Evolutionary conservation across 306 rosid species (phyloP).

Genomic region (Rubus idaeus): DNA sequence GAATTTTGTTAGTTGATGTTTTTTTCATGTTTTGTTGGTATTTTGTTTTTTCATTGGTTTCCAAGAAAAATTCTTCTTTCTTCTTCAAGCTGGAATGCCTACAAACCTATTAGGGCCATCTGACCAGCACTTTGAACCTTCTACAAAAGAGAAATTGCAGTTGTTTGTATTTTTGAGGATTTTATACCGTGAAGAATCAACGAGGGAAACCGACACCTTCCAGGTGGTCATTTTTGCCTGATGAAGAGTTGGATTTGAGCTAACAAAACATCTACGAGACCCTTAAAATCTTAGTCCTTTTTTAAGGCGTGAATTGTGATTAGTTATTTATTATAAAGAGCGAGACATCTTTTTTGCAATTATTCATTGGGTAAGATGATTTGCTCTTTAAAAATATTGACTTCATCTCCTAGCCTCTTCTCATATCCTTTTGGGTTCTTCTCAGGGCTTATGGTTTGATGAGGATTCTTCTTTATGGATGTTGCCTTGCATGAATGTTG

Average conservation of each 20-base stretch:
- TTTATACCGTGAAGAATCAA: background rate
- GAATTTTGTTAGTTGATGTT: background rate
- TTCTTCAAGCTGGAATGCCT: background rate
- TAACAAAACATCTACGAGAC: background rate
- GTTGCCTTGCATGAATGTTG: slow-evolving; percentile 81
- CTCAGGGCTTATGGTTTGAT: slow-evolving; percentile 89
- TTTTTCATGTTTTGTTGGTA: background rate
- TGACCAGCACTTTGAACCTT: background rate
- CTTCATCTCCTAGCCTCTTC: background rate
- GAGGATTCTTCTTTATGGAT: slow-evolving; percentile 84
- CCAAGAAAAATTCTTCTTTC: too few relatives aligned
- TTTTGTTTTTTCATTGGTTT: background rate
- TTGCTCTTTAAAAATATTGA: background rate
- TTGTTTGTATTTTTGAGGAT: background rate
- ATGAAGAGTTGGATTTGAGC: background rate
- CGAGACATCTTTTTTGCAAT: background rate
- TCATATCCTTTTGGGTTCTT: slow-evolving; percentile 25
- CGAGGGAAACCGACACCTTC: background rate
- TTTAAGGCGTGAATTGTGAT: background rate
- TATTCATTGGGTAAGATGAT: background rate
- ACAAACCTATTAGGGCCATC: background rate
- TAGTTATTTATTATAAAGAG: background rate
- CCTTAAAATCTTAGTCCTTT: background rate
- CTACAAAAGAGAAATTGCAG: background rate
- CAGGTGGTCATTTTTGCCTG: background rate